Evolutionary conservation across 495 filamentous ascomycete species (phyloP).

Genomic region (Tuber indicum): DNA sequence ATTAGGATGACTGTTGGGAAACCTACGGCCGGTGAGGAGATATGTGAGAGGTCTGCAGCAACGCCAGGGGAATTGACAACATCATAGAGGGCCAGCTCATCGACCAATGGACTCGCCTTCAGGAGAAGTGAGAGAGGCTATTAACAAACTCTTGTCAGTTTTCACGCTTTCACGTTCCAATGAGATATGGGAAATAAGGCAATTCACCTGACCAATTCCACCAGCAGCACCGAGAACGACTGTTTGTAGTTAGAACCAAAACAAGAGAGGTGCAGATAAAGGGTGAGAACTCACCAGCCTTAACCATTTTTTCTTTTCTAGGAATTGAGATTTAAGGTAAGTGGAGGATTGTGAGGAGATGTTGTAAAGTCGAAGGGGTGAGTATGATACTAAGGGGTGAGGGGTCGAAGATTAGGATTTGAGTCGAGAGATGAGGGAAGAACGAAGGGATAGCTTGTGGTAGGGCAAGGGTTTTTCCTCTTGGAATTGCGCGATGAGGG

Average conservation of each 20-base stretch:
- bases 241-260: conserved; percentile 40
- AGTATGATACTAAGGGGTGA: conserved; percentile 13
- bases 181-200: neutral
- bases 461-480: conserved; percentile 5
- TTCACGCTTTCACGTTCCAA: neutral
- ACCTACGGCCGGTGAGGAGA: conserved; percentile 85
- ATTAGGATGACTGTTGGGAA: conserved; percentile 11
- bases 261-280: neutral
- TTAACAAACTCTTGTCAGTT: conserved; percentile 40
- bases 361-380: conserved; percentile 15
- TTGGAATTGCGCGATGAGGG: conserved; percentile 5
- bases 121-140: conserved; percentile 93
- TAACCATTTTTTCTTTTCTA: conserved; percentile 62
- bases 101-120: conserved; percentile 75
- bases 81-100: conserved; percentile 95
- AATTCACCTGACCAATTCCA: conserved; percentile 89
- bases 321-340: conserved; percentile 19
- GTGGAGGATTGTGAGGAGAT: conserved; percentile 18
- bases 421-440: conserved; percentile 7
- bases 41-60: conserved; percentile 90
- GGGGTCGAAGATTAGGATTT: conserved; percentile 29
- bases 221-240: conserved; percentile 94
- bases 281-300: conserved; percentile 60
- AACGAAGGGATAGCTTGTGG: conserved; percentile 7
- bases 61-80: conserved; percentile 98